Conservation (phyloP, 2,329 filamentous ascomycete species). For the Mollisia scopiformis region DNA sequence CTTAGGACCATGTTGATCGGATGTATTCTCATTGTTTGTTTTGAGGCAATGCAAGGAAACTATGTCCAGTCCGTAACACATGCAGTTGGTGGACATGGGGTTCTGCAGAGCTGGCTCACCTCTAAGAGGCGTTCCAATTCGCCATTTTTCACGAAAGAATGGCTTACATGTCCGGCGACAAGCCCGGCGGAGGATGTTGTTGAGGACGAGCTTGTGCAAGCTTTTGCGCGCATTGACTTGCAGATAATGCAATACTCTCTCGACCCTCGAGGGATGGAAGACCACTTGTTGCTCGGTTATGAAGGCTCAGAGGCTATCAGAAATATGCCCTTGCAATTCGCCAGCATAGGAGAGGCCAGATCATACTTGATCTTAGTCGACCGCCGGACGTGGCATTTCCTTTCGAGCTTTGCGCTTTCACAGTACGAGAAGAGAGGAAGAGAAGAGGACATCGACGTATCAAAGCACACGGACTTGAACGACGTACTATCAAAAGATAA, state of each 20-base stretch:
- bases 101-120: constrained; percentile 29
- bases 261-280: background rate
- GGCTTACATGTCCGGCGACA: no score
- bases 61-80: constrained; percentile 14
- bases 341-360: background rate
- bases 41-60: constrained; percentile 18
- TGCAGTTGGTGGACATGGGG: background rate
- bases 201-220: constrained; percentile 60
- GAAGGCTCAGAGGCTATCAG: background rate
- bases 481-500: background rate
- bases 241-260: background rate
- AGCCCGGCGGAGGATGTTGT: constrained; percentile 7
- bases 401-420: background rate
- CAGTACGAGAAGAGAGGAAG: background rate
- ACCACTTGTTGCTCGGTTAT: background rate
- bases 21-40: constrained; percentile 18
- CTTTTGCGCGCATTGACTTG: constrained; percentile 58
- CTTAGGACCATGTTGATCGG: constrained; percentile 11
- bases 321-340: background rate
- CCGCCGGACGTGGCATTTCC: background rate
- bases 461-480: background rate
- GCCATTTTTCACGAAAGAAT: constrained; percentile 24
- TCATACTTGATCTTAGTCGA: background rate
- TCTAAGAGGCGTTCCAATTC: background rate
- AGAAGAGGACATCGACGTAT: background rate